Base-by-base conservation (phyloP, 1,284 basidiomycete species). In the Anthracocystis walkeri region DNA sequence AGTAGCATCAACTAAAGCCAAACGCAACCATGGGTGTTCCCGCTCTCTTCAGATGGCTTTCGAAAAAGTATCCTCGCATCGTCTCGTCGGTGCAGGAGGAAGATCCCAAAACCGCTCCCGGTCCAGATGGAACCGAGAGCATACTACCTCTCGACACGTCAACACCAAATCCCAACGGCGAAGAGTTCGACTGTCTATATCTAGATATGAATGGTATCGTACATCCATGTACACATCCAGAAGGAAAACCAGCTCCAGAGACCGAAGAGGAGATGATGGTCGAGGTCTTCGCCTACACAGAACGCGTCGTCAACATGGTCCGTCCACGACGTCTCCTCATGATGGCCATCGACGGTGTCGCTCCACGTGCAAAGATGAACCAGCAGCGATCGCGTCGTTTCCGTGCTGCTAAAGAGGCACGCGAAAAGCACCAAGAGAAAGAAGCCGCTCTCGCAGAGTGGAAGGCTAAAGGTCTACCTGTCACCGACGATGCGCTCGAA, bases 241-340 rank as follows among this genome's bases (percentile, higher is more conserved):
- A 98, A 86, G 95, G 95, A 80, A 94, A 93, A 68, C 82, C 82
- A 1, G 91, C 97, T 1, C 97, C 97, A 0, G 93, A 97, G 85
- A 97, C 95, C 2, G 97, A 99, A 85, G 93, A 95, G 84, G 95
- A 98, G 65, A 99, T 99, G 97, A 99, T 99, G 97, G 84, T 93
- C 23, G 97, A 98, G 86, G 90, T 99, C 46, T 98, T 99, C 87
- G 90, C 89, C 57, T 99, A 99, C 87, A 99, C 97, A 0, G 95
- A 98, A 84, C 90, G 97, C 51, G 93, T 99, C 27, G 94, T 99
- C 50, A 94, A 95, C 86, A 98, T 99, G 96, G 87, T 97, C 54
- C 89, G 96, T 62, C 97, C 97, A 0, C 90, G 97, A 59, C 97
- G 94, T 86, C 87, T 99, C 18, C 89, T 99, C 51, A 94, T 98